Base-by-base conservation (phyloP, 257 asterid genomes). In the Nicotiana sylvestris region DNA sequence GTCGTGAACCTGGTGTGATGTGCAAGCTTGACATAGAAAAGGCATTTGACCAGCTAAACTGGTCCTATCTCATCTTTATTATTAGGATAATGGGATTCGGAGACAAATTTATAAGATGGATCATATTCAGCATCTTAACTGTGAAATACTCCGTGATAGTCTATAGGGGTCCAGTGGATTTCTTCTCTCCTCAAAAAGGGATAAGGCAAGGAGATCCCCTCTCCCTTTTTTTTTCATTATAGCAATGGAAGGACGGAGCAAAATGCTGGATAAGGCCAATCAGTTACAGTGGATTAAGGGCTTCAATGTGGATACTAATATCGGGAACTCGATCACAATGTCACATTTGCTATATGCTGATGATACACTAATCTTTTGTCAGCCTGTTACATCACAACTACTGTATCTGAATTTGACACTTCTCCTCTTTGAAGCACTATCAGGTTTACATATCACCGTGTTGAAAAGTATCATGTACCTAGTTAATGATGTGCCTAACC, bases 381-480 rank as follows among this genome's bases (percentile, higher is more conserved):
- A 53, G 5, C 0, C 18, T 11, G 0, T 0, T 0, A 53, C 1
- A 16, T 13, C 6, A 1, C 58, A 13, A 53, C 0, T 53, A 0
- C 6, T 53, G 2, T 13, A 13, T 12, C 1, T 12, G 57, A 53
- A 53, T 53, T 5, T 13, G 1, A 53, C 18, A 11, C 18, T 13
- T 12, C 12, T 51, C 5, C 16, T 11, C 15, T 51, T 51, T 51
- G 5, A 13, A 53, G 18, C 46, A 39, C 58, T 53, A 12, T 53
- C 58, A 53, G 18, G 58, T 11, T 13, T 53, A 11, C 57, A 53
- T 15, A 53, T 53, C 58, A 53, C 13, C 17, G 13, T 53, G 17
- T 3, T 13, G 58, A 53, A 53, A 3, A 53, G 58, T 53, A 3
- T 53, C 2, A 53, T 53, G 5, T 53, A 53, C 16, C 58, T 2